Evolutionary conservation across 768 basidiomycete genomes (phyloP), one percentile per base, ranked within the genome.

Genomic region (Arthromyces matolae): DNA sequence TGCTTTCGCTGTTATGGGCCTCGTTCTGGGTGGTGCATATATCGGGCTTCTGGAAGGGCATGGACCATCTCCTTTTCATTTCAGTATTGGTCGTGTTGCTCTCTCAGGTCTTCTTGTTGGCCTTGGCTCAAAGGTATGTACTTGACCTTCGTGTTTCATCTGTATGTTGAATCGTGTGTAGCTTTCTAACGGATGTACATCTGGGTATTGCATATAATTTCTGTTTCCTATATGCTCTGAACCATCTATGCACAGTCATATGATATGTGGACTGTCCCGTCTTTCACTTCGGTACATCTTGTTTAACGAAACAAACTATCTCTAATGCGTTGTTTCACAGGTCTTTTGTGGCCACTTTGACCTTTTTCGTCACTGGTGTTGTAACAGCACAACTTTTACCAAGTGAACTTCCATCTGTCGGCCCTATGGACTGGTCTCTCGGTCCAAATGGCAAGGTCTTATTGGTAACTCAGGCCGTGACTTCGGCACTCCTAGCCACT

Each of bases 181-280:
- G 81, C 59, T 83, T 43, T 69, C 75, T 13, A 81, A 80, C 48
- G 83, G 83, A 19, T 84, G 83, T 59, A 83, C 83, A 9, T 84
- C 82, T 14, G 82, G 81, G 80, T 82, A 61, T 47, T 28, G 16
- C 23, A 29, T 40, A 12, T 13, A 8, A 7, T 23, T 20, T 8
- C 9, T 9, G 8, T 45, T 34, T 45, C n/a, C n/a, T n/a, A n/a
- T n/a, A 29, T 18, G 22, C 24, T 31, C 42, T 48, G 46, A 50
- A 37, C 28, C 24, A n/a, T 16, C 31, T 37, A 34, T 43, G 4
- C 33, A 27, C 45, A 83, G 82, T 37, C 83, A 84, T 66, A 83
- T 84, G 82, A 69, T 84, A 45, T 72, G 71, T 49, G 83, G 83
- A 24, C 44, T 83, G 33, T 77, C 81, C 31, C 73, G 78, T 23